These are phyloP conservation scores for Blastobotrys buckinghamii DNA, from an alignment of 1,139 yeast genomes.

Conservation along the genomic window DNA sequence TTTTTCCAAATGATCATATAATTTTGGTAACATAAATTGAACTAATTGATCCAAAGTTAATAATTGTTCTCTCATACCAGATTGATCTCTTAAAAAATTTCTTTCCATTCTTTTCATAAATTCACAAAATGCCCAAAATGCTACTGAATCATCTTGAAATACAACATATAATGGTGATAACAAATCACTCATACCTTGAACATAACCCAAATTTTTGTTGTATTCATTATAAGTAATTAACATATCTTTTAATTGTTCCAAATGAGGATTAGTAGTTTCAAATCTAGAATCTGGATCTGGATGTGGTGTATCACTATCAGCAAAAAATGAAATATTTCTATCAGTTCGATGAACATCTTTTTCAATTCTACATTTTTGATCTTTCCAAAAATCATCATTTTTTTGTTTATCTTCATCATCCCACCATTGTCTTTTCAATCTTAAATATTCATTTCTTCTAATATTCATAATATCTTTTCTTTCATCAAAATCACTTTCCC, in stretches of 20 bases:
- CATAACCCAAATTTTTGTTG: constrained; percentile 82
- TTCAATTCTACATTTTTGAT: constrained; percentile 82
- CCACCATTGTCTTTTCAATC: constrained; percentile 64
- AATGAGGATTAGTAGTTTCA: constrained; percentile 59
- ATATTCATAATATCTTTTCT: constrained; percentile 53
- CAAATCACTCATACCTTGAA: constrained; percentile 96
- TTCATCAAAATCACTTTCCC: constrained; percentile 76
- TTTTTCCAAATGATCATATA: constrained; percentile 74
- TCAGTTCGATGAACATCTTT: constrained; percentile 94
- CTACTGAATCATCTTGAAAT: constrained; percentile 67
- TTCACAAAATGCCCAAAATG: constrained; percentile 84
- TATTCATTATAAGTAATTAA: constrained; percentile 80
- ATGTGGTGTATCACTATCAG: constrained; percentile 45
- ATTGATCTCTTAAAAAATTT: constrained; percentile 83
- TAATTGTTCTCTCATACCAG: constrained; percentile 91
- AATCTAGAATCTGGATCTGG: constrained; percentile 48
- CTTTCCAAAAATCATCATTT: constrained; percentile 72
- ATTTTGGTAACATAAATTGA: constrained; percentile 80
- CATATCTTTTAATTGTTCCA: constrained; percentile 68
- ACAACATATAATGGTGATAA: constrained; percentile 80
- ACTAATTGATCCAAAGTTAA: constrained; percentile 72
- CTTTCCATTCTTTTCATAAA: constrained; percentile 96
- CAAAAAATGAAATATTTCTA: constrained; percentile 62
- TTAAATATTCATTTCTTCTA: constrained; percentile 57
- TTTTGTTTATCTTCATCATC: constrained; percentile 52